These are phyloP conservation scores for Peronospora farinosa DNA, from an alignment of 352 stramenopile species.

Conservation along the genomic window DNA sequence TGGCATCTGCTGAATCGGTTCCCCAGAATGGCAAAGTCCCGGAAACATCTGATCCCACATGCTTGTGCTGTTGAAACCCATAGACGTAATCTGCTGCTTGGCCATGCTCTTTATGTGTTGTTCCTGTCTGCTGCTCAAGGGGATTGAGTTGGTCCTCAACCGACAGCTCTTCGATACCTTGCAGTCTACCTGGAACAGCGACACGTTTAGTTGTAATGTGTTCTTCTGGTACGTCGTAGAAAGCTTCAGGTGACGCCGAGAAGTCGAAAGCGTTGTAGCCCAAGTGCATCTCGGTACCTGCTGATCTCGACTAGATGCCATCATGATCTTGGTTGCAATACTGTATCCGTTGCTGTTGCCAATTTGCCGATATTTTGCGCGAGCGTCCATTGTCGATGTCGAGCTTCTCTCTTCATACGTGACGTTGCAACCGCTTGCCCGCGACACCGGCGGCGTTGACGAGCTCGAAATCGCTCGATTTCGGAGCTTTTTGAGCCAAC, in stretches of 20 bases:
- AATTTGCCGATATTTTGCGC: slow-evolving; percentile 30
- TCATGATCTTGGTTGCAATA: slow-evolving; percentile 17
- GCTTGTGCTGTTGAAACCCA: slow-evolving; percentile 22
- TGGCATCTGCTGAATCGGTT: neutral
- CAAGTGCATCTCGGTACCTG: slow-evolving; percentile 28
- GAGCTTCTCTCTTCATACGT: slow-evolving; percentile 2
- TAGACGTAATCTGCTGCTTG: slow-evolving; percentile 12
- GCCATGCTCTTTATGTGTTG: slow-evolving; percentile 13
- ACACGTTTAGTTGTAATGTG: neutral
- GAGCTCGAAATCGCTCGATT: slow-evolving; percentile 37
- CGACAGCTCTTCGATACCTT: neutral
- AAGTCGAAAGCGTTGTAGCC: slow-evolving; percentile 50
- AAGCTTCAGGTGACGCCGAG: slow-evolving; percentile 32
- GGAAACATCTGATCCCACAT: slow-evolving; percentile 32
- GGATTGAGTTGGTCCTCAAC: too few relatives aligned
- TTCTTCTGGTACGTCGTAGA: slow-evolving; percentile 19
- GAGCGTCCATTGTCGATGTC: slow-evolving; percentile 23
- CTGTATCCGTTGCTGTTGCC: slow-evolving; percentile 13
- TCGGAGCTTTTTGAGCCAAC: slow-evolving; percentile 14
- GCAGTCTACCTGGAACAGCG: neutral
- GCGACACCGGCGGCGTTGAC: slow-evolving; percentile 30
- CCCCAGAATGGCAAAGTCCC: neutral
- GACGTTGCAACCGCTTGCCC: slow-evolving; percentile 3
- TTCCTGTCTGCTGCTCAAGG: neutral
- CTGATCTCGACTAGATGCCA: slow-evolving; percentile 15